These are phyloP conservation scores for Pelargonium australe DNA, from an alignment of 441 rosid genomes.

Conservation along the genomic window DNA sequence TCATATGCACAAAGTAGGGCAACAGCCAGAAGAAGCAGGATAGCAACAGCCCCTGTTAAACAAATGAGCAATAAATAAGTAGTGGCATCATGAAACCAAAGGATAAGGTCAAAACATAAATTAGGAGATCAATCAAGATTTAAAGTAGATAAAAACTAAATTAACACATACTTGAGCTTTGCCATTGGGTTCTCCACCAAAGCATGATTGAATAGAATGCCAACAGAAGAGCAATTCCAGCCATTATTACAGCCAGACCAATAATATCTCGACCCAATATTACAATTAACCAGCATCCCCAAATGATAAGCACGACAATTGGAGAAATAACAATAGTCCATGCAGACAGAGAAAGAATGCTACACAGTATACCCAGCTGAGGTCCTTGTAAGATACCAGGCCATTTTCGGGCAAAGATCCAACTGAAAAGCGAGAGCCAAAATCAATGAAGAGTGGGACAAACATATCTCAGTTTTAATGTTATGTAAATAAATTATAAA, in stretches of 20 bases:
- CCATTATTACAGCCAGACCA: slow-evolving; percentile 96
- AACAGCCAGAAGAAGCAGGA: slow-evolving; percentile 97
- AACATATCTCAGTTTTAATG: background rate
- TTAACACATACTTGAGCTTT: slow-evolving; percentile 81
- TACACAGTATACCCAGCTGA: slow-evolving; percentile 75
- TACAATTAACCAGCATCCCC: slow-evolving; percentile 89
- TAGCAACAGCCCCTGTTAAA: slow-evolving; percentile 83
- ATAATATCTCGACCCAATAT: slow-evolving; percentile 78
- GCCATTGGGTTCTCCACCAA: slow-evolving; percentile 99
- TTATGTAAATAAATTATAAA: background rate
- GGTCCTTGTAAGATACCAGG: slow-evolving; percentile 81
- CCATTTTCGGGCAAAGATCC: slow-evolving; percentile 99
- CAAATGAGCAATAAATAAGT: slow-evolving; percentile 5
- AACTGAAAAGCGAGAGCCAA: slow-evolving; percentile 47
- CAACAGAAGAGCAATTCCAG: slow-evolving; percentile 90
- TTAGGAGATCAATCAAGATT: background rate
- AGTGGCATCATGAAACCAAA: slow-evolving; percentile 3
- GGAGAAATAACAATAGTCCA: slow-evolving; percentile 91
- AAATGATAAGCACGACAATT: slow-evolving; percentile 63
- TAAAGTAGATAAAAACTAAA: slow-evolving; percentile 3
- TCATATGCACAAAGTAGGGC: slow-evolving; percentile 95
- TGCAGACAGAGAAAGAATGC: slow-evolving; percentile 60
- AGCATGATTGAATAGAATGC: slow-evolving; percentile 99
- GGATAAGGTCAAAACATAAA: slow-evolving; percentile 5
- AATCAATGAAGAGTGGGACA: slow-evolving; percentile 8